Evolutionary conservation across 2,329 filamentous ascomycete genomes (phyloP).

Genomic region (Nothophaeocryptopus gaeumannii): DNA sequence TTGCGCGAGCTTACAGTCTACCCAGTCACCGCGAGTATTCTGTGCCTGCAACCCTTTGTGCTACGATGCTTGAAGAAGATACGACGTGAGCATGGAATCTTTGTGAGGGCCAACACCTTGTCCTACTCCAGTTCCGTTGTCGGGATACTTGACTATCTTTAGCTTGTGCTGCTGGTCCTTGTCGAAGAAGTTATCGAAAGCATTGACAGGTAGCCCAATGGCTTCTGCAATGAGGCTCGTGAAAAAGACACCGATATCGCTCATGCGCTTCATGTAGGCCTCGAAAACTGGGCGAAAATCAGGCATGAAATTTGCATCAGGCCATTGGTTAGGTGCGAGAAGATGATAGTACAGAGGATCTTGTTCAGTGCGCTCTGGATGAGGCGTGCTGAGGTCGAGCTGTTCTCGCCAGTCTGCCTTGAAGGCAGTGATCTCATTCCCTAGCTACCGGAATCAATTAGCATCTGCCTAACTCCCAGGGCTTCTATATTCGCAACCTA

Average conservation of each 20-base stretch:
- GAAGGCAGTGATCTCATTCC: slow-evolving; percentile 66
- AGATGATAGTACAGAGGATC: slow-evolving; percentile 73
- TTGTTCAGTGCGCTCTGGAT: slow-evolving; percentile 59
- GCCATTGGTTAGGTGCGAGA: slow-evolving; percentile 77
- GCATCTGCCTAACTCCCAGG: not conserved
- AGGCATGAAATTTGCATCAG: slow-evolving; percentile 60
- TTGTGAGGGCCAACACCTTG: slow-evolving; percentile 75
- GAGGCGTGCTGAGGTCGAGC: slow-evolving; percentile 79
- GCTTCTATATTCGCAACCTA: slow-evolving; percentile 3
- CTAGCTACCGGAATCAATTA: slow-evolving; percentile 21
- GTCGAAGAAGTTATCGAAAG: slow-evolving; percentile 79
- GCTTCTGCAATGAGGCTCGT: slow-evolving; percentile 80
- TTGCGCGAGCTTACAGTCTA: slow-evolving; percentile 57
- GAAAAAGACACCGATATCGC: slow-evolving; percentile 67
- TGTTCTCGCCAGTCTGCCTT: slow-evolving; percentile 79
- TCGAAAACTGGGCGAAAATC: slow-evolving; percentile 66
- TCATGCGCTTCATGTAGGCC: slow-evolving; percentile 76
- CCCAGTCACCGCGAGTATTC: slow-evolving; percentile 74
- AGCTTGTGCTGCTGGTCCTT: slow-evolving; percentile 72
- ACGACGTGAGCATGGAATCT: slow-evolving; percentile 78
- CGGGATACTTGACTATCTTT: slow-evolving; percentile 84
- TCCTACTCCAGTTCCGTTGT: slow-evolving; percentile 57
- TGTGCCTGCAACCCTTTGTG: slow-evolving; percentile 80
- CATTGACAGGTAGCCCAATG: slow-evolving; percentile 65
- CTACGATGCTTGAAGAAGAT: slow-evolving; percentile 74